Evolutionary conservation across 2,329 filamentous ascomycete species (phyloP).

Genomic region (Exophiala mesophila): DNA sequence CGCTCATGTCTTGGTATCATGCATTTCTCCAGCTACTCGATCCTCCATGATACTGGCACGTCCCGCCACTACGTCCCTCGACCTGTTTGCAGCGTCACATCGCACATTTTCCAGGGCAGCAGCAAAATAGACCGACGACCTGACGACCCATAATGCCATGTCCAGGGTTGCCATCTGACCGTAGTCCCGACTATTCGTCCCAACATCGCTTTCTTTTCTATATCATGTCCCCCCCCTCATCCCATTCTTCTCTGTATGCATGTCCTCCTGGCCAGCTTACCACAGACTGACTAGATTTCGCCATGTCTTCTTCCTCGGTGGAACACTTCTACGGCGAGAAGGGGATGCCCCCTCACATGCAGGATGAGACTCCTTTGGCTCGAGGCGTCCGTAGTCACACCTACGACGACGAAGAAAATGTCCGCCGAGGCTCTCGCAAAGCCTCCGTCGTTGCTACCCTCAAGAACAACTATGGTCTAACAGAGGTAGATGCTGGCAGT

Average conservation of each 20-base stretch:
- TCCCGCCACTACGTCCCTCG: too few relatives aligned
- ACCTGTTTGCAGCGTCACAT: neutral
- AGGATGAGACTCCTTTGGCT: slow-evolving; percentile 22
- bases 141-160: neutral
- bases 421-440: slow-evolving; percentile 21
- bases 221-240: neutral
- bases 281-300: neutral
- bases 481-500: slow-evolving; percentile 5
- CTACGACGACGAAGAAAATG: slow-evolving; percentile 17
- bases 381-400: slow-evolving; percentile 17
- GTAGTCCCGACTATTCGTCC: neutral
- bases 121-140: too few relatives aligned
- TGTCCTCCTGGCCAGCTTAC: slow-evolving; percentile 1
- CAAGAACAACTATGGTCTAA: slow-evolving; percentile 25
- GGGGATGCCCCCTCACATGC: slow-evolving; percentile 12
- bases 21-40: neutral
- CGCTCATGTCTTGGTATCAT: neutral
- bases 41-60: neutral
- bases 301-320: slow-evolving; percentile 1
- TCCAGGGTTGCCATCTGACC: neutral
- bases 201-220: neutral
- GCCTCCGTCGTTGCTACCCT: slow-evolving; percentile 22
- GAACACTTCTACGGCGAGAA: slow-evolving; percentile 13
- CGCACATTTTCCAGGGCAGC: too few relatives aligned
- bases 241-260: too few relatives aligned